Percentiles rank a stretch among this genome's conserved stretches.
These are phyloP conservation scores for Nakaseomyces kungkrabaensis DNA, from an alignment of 1,139 yeast genomes.

Conservation along the genomic window DNA sequence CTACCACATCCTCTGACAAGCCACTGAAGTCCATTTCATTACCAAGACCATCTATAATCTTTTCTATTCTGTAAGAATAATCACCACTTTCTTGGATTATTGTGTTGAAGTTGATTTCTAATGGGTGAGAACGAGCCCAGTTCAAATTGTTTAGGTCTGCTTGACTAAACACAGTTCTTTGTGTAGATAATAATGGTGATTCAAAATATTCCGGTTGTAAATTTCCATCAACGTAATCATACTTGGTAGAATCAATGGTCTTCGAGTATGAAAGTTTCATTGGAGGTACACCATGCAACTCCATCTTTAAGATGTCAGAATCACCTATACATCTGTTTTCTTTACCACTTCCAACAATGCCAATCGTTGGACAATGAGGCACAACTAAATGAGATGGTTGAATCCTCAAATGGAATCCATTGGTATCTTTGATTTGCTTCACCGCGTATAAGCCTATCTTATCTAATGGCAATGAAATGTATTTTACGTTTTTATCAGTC, in stretches of 20 bases:
- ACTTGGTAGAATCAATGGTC: constrained; percentile 41
- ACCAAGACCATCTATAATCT: constrained; percentile 68
- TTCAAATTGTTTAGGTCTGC: constrained; percentile 34
- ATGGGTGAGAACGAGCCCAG: constrained; percentile 45
- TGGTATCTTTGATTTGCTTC: constrained; percentile 52
- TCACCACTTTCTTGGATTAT: constrained; percentile 44
- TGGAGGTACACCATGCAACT: constrained; percentile 69
- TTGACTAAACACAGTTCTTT: constrained; percentile 18
- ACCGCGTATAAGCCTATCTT: constrained; percentile 70
- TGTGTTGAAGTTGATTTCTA: constrained; percentile 43
- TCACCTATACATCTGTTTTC: constrained; percentile 60
- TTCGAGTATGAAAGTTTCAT: constrained; percentile 52
- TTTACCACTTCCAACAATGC: constrained; percentile 27
- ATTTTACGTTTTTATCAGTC: constrained; percentile 29
- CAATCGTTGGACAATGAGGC: constrained; percentile 70
- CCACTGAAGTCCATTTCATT: constrained; percentile 47
- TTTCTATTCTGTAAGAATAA: constrained; percentile 55
- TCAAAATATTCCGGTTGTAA: constrained; percentile 39
- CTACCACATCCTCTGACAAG: constrained; percentile 25
- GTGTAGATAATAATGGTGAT: constrained; percentile 28
- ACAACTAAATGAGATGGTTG: constrained; percentile 56
- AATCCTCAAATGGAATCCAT: constrained; percentile 54
- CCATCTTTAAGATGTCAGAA: constrained; percentile 43
- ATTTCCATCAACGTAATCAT: constrained; percentile 37
- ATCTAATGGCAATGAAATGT: constrained; percentile 46